phyloP scores from a whole-genome alignment of 257 asterid genomes.

The Capsicum chinense region DNA sequence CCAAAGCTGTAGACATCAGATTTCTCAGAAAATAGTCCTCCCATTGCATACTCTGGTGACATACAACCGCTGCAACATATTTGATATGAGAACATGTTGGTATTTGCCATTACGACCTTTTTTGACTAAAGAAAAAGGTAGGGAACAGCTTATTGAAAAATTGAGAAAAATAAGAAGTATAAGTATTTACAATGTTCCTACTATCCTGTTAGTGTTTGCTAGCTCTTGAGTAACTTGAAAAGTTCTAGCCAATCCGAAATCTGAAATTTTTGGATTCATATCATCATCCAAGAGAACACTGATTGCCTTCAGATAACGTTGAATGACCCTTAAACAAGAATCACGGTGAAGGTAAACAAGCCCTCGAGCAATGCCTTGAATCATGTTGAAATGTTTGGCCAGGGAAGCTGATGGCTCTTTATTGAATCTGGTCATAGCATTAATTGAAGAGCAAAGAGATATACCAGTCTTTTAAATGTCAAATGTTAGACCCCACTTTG shows the following conservation, averaged over 20 bases:
- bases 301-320: slow-evolving; percentile 33
- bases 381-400: slow-evolving; percentile 18
- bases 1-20: too few relatives aligned
- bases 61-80: too few relatives aligned
- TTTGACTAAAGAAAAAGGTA: too few relatives aligned
- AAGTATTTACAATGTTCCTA: slow-evolving; percentile 37
- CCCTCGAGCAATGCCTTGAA: slow-evolving; percentile 36
- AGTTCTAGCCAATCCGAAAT: too few relatives aligned
- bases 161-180: neutral
- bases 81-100: too few relatives aligned
- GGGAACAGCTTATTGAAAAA: too few relatives aligned
- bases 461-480: neutral
- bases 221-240: neutral
- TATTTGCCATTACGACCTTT: neutral
- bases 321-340: slow-evolving; percentile 32
- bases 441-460: neutral
- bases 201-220: slow-evolving; percentile 33
- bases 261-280: neutral
- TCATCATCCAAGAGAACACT: too few relatives aligned
- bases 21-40: too few relatives aligned
- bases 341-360: slow-evolving; percentile 24
- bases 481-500: too few relatives aligned
- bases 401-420: too few relatives aligned
- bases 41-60: too few relatives aligned
- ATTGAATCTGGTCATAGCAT: neutral